Percentiles rank a stretch among this genome's conserved stretches.
phyloP scores from a whole-genome alignment of 352 stramenopile species.

The Phytopythium aichiense region DNA sequence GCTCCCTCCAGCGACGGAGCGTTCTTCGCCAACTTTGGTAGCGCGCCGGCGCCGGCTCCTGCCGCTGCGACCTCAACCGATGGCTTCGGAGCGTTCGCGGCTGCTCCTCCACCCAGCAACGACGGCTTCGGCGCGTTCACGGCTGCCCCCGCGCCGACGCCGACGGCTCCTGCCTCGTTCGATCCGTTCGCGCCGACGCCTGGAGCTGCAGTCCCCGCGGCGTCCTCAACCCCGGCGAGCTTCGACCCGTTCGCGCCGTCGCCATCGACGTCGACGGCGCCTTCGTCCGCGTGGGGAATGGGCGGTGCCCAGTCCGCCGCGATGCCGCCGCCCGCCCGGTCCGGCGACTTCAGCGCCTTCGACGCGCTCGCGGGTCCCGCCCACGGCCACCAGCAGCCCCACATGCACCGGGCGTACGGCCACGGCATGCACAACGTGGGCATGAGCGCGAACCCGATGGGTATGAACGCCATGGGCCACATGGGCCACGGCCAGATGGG shows the following conservation, averaged over 20 bases:
- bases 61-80: slow-evolving; percentile 18
- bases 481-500: slow-evolving; percentile 26
- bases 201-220: slow-evolving; percentile 9
- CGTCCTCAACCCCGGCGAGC: slow-evolving; percentile 12
- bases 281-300: slow-evolving; percentile 2
- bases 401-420: slow-evolving; percentile 20
- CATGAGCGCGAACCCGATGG: slow-evolving; percentile 13
- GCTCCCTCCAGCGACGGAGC: slow-evolving; percentile 9
- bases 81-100: slow-evolving; percentile 38
- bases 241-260: slow-evolving; percentile 30
- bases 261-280: background rate
- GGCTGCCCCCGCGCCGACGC: slow-evolving; percentile 16
- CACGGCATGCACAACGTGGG: slow-evolving; percentile 23
- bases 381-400: slow-evolving; percentile 6
- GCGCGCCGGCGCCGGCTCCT: slow-evolving; percentile 15
- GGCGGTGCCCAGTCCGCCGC: slow-evolving; percentile 16
- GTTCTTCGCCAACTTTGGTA: slow-evolving; percentile 28
- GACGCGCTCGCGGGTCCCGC: slow-evolving; percentile 38
- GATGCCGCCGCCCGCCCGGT: slow-evolving; percentile 10
- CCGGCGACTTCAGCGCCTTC: slow-evolving; percentile 61
- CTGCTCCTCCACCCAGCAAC: slow-evolving; percentile 12
- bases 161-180: slow-evolving; percentile 22
- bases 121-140: slow-evolving; percentile 41
- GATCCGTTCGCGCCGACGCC: slow-evolving; percentile 23
- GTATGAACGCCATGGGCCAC: slow-evolving; percentile 12